Percentiles rank a stretch among this genome's conserved stretches.
phyloP scores from a whole-genome alignment of 352 stramenopile species.

The Phytophthora rubi region DNA sequence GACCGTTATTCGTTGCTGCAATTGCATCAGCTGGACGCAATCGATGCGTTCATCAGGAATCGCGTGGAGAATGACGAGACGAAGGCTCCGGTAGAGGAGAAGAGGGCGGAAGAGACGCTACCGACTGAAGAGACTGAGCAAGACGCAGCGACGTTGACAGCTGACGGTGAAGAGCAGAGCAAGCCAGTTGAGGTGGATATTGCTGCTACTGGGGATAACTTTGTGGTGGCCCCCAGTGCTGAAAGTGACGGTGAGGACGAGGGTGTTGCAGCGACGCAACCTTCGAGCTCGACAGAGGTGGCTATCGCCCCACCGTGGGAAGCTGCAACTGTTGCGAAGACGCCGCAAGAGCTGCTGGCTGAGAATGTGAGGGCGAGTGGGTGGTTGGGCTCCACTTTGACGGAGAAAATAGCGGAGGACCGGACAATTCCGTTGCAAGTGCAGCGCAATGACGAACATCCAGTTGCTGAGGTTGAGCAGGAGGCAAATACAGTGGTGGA shows the following conservation, averaged over 20 bases:
- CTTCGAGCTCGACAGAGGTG: neutral
- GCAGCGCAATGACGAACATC: neutral
- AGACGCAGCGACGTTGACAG: neutral
- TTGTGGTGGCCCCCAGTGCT: neutral
- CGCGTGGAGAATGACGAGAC: conserved; percentile 8
- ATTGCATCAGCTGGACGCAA: conserved; percentile 42
- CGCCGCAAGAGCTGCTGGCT: conserved; percentile 34
- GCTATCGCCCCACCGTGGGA: conserved; percentile 17
- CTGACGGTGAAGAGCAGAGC: neutral
- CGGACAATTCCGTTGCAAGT: neutral
- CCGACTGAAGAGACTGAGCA: conserved; percentile 3
- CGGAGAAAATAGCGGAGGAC: conserved; percentile 5
- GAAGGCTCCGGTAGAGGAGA: neutral
- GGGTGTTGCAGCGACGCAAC: conserved; percentile 18
- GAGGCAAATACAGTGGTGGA: conserved; percentile 11
- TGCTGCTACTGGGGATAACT: neutral
- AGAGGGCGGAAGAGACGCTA: conserved; percentile 6
- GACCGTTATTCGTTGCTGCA: conserved; percentile 1
- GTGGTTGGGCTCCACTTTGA: conserved; percentile 22
- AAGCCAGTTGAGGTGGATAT: neutral
- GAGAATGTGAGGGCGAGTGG: conserved; percentile 31
- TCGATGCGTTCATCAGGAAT: conserved; percentile 43
- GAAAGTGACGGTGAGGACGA: neutral
- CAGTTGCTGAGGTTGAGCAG: conserved; percentile 8
- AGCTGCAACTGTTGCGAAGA: conserved; percentile 16